Percentiles rank a stretch among this genome's conserved stretches.
These are phyloP conservation scores for Athelia psychrophila DNA, from an alignment of 1,284 basidiomycete species.

Conservation along the genomic window DNA sequence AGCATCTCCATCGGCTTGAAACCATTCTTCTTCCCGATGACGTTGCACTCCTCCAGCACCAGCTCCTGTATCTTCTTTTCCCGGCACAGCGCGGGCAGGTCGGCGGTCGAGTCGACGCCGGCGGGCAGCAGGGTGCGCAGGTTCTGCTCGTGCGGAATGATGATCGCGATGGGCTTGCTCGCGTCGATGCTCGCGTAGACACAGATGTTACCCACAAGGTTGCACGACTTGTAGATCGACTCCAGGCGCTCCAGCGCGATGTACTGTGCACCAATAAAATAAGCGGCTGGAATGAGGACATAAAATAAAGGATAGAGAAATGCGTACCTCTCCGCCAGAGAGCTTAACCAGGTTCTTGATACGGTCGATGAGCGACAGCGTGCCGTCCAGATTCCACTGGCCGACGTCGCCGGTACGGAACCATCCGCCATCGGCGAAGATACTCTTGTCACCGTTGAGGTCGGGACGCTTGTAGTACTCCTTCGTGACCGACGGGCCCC, in stretches of 20 bases:
- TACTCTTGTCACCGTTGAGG: slow-evolving; percentile 75
- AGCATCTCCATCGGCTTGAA: slow-evolving; percentile 86
- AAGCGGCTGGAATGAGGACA: no score
- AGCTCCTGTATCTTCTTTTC: slow-evolving; percentile 57
- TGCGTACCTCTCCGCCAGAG: slow-evolving; percentile 71
- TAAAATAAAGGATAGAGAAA: no score
- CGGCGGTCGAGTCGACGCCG: slow-evolving; percentile 38
- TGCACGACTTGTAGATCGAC: slow-evolving; percentile 85
- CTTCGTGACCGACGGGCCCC: slow-evolving; percentile 71
- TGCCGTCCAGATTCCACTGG: slow-evolving; percentile 87
- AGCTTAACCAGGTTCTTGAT: slow-evolving; percentile 93
- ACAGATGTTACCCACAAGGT: slow-evolving; percentile 83
- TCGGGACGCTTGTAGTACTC: slow-evolving; percentile 92
- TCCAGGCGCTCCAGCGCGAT: slow-evolving; percentile 93
- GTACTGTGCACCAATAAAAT: no score
- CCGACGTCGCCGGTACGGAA: slow-evolving; percentile 87
- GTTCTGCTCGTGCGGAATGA: slow-evolving; percentile 82
- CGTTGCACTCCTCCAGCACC: slow-evolving; percentile 80
- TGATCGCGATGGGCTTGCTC: slow-evolving; percentile 84
- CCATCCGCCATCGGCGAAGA: slow-evolving; percentile 88
- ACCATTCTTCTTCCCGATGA: slow-evolving; percentile 80
- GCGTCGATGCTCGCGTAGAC: slow-evolving; percentile 83
- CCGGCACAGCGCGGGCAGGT: slow-evolving; percentile 63
- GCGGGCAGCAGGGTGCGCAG: slow-evolving; percentile 40
- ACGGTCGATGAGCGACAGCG: slow-evolving; percentile 75